phyloP scores from a whole-genome alignment of 306 rosid genomes.

The Lablab purpureus region DNA sequence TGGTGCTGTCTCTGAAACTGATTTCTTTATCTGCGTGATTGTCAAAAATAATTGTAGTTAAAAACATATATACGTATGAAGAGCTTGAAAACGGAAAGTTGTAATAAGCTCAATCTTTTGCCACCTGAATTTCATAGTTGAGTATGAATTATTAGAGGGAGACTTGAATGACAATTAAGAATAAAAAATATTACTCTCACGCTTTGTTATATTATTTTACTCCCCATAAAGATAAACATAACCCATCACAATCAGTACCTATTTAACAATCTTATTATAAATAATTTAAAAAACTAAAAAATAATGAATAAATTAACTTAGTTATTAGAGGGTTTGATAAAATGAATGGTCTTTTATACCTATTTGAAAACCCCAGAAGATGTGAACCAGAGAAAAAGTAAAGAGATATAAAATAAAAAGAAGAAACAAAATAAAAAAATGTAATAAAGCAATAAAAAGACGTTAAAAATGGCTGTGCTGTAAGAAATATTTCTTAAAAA shows the following conservation, averaged over 20 bases:
- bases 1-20: slow-evolving; percentile 55
- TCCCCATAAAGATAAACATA: neutral
- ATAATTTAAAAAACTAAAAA: no score
- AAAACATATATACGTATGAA: neutral
- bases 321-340: no score
- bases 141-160: slow-evolving; percentile 18
- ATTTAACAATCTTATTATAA: no score
- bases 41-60: neutral
- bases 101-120: neutral
- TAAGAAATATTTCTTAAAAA: no score
- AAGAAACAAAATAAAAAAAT: no score
- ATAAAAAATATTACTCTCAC: neutral
- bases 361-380: no score
- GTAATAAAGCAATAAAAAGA: no score
- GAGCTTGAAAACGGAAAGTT: neutral
- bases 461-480: no score
- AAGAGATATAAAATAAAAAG: no score
- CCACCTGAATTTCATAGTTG: slow-evolving; percentile 35
- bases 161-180: slow-evolving; percentile 29
- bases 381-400: no score
- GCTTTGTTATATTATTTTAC: neutral
- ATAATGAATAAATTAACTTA: no score
- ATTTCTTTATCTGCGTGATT: slow-evolving; percentile 58
- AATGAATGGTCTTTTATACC: no score
- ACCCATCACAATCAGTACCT: neutral